Evolutionary conservation across 257 asterid species (phyloP), one percentile per base, ranked within the genome.

Genomic region (Apocynum venetum): DNA sequence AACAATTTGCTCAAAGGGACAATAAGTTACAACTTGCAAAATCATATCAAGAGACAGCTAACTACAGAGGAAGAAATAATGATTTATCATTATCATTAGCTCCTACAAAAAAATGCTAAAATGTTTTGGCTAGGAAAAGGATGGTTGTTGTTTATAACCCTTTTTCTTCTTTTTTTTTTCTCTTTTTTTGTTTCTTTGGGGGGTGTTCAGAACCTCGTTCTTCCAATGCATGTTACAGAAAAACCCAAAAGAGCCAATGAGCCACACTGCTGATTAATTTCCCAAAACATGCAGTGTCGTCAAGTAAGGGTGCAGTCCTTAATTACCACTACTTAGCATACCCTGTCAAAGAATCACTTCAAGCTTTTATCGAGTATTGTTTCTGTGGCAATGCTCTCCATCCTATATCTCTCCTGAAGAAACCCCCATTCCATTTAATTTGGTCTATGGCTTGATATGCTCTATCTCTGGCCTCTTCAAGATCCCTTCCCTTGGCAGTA

Each of bases 341-440:
- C 1, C 38, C 36, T 6, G 71, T 40, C 25, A 43, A 41, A 43
- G 47, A 46, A 49, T 7, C 20, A 43, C 43, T 55, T 83, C 52
- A 69, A 56, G 76, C 78, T 68, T n/a, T 43, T 31, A 71, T 38
- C 3, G 84, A 47, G 56, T 76, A 74, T 38, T 84, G 86, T 79
- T 87, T 85, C 19, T 59, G 81, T 15, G 90, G 57, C 69, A 94
- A 80, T 48, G 96, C 97, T 82, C 96, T 85, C 96, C 97, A 94
- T 56, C 97, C 97, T n/a, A 92, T 94, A 82, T 94, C 98, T 72
- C 84, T 87, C 66, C 98, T 75, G 84, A 78, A 87, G 79, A 92
- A 92, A 38, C 98, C 98, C 43, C 76, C 93, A 0, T 88, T 89
- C 97, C 97, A 94, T 51, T 80, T 82, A 41, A 94, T 85, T 84